Conservation (phyloP, 1,284 basidiomycete species). For the Sanghuangporus baumii region DNA sequence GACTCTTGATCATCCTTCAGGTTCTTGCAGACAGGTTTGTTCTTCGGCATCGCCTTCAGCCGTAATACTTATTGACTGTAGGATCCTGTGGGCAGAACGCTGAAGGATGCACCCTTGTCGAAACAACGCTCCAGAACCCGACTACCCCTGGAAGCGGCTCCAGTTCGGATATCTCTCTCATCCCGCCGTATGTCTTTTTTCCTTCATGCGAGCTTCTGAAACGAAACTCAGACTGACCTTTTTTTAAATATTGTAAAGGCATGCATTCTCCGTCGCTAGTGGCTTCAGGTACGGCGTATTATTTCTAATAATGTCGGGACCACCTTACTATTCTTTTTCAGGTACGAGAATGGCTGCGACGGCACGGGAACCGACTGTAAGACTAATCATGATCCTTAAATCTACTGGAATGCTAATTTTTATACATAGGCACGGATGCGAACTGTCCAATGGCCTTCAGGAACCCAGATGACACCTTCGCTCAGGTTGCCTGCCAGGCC, state of each 20-base stretch:
- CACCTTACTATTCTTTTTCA: slow-evolving; percentile 14
- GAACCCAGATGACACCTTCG: slow-evolving; percentile 18
- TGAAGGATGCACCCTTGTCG: slow-evolving; percentile 24
- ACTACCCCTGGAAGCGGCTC: slow-evolving; percentile 19
- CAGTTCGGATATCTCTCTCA: slow-evolving; percentile 25
- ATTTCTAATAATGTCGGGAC: not conserved
- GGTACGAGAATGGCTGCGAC: slow-evolving; percentile 19
- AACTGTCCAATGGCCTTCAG: slow-evolving; percentile 20
- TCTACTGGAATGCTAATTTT: not conserved
- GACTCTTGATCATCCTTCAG: not conserved
- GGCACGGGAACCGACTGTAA: slow-evolving; percentile 20
- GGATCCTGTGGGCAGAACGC: slow-evolving; percentile 23
- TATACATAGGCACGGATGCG: slow-evolving; percentile 16
- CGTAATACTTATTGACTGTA: slow-evolving; percentile 2
- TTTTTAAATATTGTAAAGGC: not conserved
- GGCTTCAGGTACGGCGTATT: slow-evolving; percentile 3
- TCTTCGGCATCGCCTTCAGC: not conserved
- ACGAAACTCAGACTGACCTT: not conserved
- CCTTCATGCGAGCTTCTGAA: slow-evolving; percentile 16
- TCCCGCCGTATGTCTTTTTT: slow-evolving; percentile 14
- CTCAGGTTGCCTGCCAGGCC: slow-evolving; percentile 20
- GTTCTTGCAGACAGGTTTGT: not conserved
- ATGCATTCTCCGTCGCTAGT: slow-evolving; percentile 20
- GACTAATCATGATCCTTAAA: not conserved
- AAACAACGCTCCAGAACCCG: slow-evolving; percentile 23